phyloP scores from a whole-genome alignment of 371 early-diverging fungal species.

The Apophysomyces sp. region DNA sequence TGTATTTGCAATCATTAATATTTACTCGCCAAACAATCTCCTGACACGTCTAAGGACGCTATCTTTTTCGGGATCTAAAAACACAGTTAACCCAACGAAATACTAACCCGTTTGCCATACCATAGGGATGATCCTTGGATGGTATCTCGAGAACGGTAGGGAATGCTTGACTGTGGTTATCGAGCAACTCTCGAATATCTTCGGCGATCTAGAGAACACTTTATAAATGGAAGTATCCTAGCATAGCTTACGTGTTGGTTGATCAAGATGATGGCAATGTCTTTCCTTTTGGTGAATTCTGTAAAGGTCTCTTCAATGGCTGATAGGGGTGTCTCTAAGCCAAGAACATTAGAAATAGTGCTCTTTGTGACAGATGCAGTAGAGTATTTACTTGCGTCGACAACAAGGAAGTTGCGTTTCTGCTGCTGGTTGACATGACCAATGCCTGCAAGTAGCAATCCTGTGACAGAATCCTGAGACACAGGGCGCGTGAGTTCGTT shows the following conservation, averaged over 20 bases:
- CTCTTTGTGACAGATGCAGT: neutral
- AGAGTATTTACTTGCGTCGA: slow-evolving; percentile 80
- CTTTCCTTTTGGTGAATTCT: slow-evolving; percentile 89
- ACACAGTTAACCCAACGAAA: neutral
- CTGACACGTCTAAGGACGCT: slow-evolving; percentile 96
- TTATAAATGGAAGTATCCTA: neutral
- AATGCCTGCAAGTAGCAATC: slow-evolving; percentile 94
- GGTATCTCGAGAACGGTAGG: slow-evolving; percentile 98
- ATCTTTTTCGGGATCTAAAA: slow-evolving; percentile 79
- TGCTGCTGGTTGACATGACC: slow-evolving; percentile 88
- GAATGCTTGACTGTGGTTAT: slow-evolving; percentile 89
- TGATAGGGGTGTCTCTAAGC: slow-evolving; percentile 84
- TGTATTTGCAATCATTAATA: neutral
- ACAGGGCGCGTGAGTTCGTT: neutral
- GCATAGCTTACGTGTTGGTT: slow-evolving; percentile 85
- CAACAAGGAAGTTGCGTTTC: slow-evolving; percentile 93
- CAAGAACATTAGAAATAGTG: neutral
- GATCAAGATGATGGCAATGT: slow-evolving; percentile 97
- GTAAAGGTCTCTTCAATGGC: slow-evolving; percentile 89
- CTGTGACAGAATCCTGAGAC: slow-evolving; percentile 93
- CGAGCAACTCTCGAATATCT: slow-evolving; percentile 86
- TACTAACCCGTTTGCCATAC: slow-evolving; percentile 28
- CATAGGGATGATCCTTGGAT: slow-evolving; percentile 98
- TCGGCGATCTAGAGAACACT: slow-evolving; percentile 79
- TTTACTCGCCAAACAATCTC: slow-evolving; percentile 84